phyloP scores from a whole-genome alignment of 2,329 filamentous ascomycete species.

The Pseudovirgaria hyperparasitica region DNA sequence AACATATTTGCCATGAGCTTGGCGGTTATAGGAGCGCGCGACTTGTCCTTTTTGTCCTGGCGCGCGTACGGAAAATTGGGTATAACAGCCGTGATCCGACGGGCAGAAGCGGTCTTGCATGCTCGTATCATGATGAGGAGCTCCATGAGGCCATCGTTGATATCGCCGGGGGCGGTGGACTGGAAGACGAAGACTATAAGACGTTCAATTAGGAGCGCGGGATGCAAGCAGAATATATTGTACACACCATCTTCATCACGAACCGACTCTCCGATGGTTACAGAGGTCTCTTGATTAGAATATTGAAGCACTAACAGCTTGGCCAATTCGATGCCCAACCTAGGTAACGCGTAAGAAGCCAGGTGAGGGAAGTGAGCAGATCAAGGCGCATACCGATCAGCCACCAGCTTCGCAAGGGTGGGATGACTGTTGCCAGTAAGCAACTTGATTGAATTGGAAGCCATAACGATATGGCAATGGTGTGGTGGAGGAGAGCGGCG shows the following conservation, averaged over 20 bases:
- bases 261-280: slow-evolving; percentile 91
- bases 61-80: slow-evolving; percentile 95
- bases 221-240: slow-evolving; percentile 1
- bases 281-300: slow-evolving; percentile 77
- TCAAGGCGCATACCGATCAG: slow-evolving; percentile 42
- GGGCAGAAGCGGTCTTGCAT: slow-evolving; percentile 72
- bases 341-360: slow-evolving; percentile 23
- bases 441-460: slow-evolving; percentile 62
- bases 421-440: slow-evolving; percentile 66
- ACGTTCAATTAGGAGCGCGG: slow-evolving; percentile 11
- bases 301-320: slow-evolving; percentile 74
- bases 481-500: slow-evolving; percentile 2
- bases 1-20: slow-evolving; percentile 97
- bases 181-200: slow-evolving; percentile 79
- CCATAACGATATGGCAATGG: slow-evolving; percentile 35
- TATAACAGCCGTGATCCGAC: slow-evolving; percentile 87
- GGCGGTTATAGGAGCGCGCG: slow-evolving; percentile 87
- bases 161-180: slow-evolving; percentile 86
- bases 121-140: slow-evolving; percentile 97
- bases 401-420: slow-evolving; percentile 56
- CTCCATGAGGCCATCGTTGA: slow-evolving; percentile 98
- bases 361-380: slow-evolving; percentile 1
- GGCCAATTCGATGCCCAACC: slow-evolving; percentile 63
- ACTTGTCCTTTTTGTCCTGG: slow-evolving; percentile 97
- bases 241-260: slow-evolving; percentile 78